A percentile compares a stretch with the other conserved stretches of the same genome.
These are phyloP conservation scores for Pezicula carpinea DNA, from an alignment of 2,329 filamentous ascomycete genomes.

Conservation along the genomic window DNA sequence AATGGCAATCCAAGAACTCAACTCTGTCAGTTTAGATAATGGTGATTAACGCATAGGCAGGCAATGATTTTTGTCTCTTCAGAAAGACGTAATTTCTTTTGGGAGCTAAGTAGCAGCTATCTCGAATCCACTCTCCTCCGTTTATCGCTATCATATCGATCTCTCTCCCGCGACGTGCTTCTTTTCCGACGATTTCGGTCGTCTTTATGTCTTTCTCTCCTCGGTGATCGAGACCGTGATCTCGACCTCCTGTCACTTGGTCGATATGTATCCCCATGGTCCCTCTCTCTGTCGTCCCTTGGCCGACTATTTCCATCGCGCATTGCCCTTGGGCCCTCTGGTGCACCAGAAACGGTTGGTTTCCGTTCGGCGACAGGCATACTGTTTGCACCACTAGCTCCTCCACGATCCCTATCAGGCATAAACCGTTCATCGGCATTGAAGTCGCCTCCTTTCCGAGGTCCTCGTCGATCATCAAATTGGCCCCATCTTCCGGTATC, in stretches of 20 bases:
- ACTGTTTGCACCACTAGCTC: conserved; percentile 62
- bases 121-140: conserved; percentile 48
- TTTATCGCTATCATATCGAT: conserved; percentile 55
- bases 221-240: conserved; percentile 51
- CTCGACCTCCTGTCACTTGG: conserved; percentile 31
- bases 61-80: too few relatives aligned
- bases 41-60: too few relatives aligned
- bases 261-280: conserved; percentile 18
- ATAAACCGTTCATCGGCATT: conserved; percentile 62
- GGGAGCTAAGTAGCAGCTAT: conserved; percentile 5
- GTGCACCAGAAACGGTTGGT: conserved; percentile 20
- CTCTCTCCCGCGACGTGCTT: conserved; percentile 51
- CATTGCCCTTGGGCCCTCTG: conserved; percentile 26
- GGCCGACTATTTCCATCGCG: conserved; percentile 26
- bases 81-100: too few relatives aligned
- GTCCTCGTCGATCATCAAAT: conserved; percentile 44
- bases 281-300: conserved; percentile 22
- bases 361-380: conserved; percentile 61
- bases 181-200: conserved; percentile 49
- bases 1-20: too few relatives aligned
- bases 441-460: conserved; percentile 33
- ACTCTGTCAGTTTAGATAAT: too few relatives aligned
- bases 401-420: conserved; percentile 54
- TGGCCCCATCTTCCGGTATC: conserved; percentile 87
- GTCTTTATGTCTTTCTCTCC: conserved; percentile 41